Conservation (phyloP, 2,329 filamentous ascomycete genomes). For the Neonectria ditissima region DNA sequence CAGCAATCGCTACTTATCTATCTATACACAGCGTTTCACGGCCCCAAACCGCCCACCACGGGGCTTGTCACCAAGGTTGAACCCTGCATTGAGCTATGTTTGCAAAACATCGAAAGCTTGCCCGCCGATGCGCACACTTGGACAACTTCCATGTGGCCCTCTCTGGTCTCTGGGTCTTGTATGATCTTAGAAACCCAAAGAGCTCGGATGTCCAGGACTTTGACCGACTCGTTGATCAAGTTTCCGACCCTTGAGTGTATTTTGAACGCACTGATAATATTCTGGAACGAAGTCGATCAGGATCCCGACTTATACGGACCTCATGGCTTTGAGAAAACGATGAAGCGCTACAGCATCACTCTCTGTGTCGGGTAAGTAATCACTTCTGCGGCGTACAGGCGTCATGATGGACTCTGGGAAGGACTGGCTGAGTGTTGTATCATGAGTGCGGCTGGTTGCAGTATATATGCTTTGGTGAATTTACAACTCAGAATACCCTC, state of each 20-base stretch:
- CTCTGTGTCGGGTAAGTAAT: conserved; percentile 16
- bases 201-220: conserved; percentile 4
- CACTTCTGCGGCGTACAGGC: background rate
- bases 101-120: conserved; percentile 16
- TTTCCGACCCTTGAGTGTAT: conserved; percentile 24
- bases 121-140: conserved; percentile 19
- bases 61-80: conserved; percentile 13
- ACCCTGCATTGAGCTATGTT: conserved; percentile 17
- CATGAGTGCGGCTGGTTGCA: background rate
- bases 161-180: conserved; percentile 13
- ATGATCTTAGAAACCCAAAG: conserved; percentile 23
- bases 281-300: conserved; percentile 18
- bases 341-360: conserved; percentile 19
- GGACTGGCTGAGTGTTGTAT: background rate
- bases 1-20: conserved; percentile 18
- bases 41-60: conserved; percentile 6
- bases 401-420: background rate
- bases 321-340: conserved; percentile 19
- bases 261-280: conserved; percentile 11
- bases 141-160: conserved; percentile 26
- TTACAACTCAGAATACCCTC: too few species aligned
- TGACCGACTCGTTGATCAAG: conserved; percentile 12
- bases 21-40: conserved; percentile 13
- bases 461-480: too few species aligned
- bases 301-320: conserved; percentile 15